Conservation (phyloP, 202 grass and related monocot species). For the Zizania palustris region DNA sequence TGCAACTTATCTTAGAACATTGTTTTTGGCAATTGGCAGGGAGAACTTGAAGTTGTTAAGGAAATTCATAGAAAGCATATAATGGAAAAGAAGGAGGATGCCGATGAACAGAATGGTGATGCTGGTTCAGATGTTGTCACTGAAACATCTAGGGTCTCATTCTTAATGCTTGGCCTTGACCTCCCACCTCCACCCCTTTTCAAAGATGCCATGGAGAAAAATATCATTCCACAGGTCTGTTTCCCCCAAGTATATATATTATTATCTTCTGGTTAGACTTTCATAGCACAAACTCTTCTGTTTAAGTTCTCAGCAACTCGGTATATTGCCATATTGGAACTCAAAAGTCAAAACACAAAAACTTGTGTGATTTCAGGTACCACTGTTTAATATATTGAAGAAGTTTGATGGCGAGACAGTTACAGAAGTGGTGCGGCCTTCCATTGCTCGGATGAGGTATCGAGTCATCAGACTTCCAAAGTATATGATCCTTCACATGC, state of each 20-base stretch:
- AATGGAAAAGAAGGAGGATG: slow-evolving; percentile 62
- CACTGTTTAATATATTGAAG: slow-evolving; percentile 96
- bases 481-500: slow-evolving; percentile 95
- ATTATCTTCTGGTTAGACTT: slow-evolving; percentile 13
- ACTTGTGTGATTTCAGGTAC: slow-evolving; percentile 53
- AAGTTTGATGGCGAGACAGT: slow-evolving; percentile 92
- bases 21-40: slow-evolving; percentile 67
- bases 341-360: slow-evolving; percentile 28
- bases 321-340: neutral
- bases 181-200: slow-evolving; percentile 95
- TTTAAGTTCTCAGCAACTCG: slow-evolving; percentile 2
- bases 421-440: slow-evolving; percentile 86
- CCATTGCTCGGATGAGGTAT: slow-evolving; percentile 92
- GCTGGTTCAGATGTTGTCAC: slow-evolving; percentile 48
- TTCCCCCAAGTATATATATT: slow-evolving; percentile 4
- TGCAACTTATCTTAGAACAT: slow-evolving; percentile 11
- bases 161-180: slow-evolving; percentile 96
- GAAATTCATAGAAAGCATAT: slow-evolving; percentile 66
- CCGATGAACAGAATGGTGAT: slow-evolving; percentile 58
- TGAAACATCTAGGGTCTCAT: slow-evolving; percentile 84
- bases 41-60: slow-evolving; percentile 96
- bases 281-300: neutral
- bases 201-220: slow-evolving; percentile 99
- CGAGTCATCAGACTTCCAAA: slow-evolving; percentile 80
- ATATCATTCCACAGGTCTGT: slow-evolving; percentile 96